Evolutionary conservation across 2,329 filamentous ascomycete species (phyloP).

Genomic region (Pseudocercospora musae): DNA sequence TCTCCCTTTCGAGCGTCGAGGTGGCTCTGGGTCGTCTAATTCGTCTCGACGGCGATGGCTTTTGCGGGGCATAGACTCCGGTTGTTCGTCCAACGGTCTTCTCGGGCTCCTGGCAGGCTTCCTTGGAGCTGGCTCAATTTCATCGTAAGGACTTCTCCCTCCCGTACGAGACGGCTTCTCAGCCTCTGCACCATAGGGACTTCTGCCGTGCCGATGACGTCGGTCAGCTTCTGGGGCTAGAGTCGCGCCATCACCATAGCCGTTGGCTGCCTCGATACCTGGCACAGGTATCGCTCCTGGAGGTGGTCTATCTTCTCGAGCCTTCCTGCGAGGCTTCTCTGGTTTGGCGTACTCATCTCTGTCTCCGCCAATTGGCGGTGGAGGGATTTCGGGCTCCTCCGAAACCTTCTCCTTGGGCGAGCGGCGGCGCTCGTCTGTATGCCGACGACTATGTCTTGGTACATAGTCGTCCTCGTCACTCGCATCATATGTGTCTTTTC

Average conservation of each 20-base stretch:
- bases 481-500: constrained; percentile 28
- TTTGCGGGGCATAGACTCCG: constrained; percentile 6
- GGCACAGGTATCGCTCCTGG: constrained; percentile 14
- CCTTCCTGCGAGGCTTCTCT: constrained; percentile 10
- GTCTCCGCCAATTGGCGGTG: constrained; percentile 25
- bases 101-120: neutral
- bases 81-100: neutral
- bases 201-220: constrained; percentile 11
- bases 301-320: constrained; percentile 7
- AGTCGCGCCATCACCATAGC: neutral
- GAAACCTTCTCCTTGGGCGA: constrained; percentile 13
- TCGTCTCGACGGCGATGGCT: constrained; percentile 12
- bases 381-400: constrained; percentile 20
- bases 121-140: constrained; percentile 2
- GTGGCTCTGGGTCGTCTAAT: constrained; percentile 13
- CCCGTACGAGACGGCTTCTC: neutral
- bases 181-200: constrained; percentile 13
- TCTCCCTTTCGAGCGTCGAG: constrained; percentile 11
- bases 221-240: constrained; percentile 1
- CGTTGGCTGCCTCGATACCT: constrained; percentile 11
- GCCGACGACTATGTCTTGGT: constrained; percentile 15
- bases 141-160: constrained; percentile 2
- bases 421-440: constrained; percentile 11
- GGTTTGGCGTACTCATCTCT: constrained; percentile 13
- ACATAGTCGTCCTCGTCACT: constrained; percentile 29